These are phyloP conservation scores for Pichia nakasei DNA, from an alignment of 805 yeast genomes.

Conservation along the genomic window DNA sequence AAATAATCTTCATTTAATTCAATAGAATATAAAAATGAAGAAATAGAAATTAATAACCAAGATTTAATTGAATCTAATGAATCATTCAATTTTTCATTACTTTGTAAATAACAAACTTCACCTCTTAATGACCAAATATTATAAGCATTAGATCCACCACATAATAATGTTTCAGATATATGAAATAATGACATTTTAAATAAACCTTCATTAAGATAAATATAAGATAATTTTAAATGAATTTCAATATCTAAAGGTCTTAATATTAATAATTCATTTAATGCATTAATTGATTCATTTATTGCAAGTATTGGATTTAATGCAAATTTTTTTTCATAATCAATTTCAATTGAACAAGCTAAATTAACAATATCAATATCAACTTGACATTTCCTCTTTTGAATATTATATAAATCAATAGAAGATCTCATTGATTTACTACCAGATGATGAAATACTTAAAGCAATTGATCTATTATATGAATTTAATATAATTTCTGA, in stretches of 20 bases:
- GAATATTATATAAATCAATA: conserved; percentile 2
- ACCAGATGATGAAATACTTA: conserved; percentile 5
- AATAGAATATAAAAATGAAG: conserved; percentile 39
- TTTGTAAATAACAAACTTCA: conserved; percentile 29
- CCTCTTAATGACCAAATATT: conserved; percentile 59
- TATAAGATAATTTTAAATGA: conserved; percentile 69
- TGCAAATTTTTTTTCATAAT: not conserved
- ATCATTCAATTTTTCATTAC: not conserved
- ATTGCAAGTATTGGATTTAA: conserved; percentile 1
- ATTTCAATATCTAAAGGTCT: conserved; percentile 69
- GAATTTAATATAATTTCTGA: conserved; percentile 7
- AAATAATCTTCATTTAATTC: conserved; percentile 66
- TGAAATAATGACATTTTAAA: conserved; percentile 60
- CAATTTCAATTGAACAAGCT: not conserved
- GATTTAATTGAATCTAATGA: not conserved
- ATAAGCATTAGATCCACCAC: conserved; percentile 36
- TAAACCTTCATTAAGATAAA: conserved; percentile 53
- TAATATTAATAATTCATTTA: conserved; percentile 39
- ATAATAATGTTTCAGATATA: conserved; percentile 55
- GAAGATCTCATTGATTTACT: conserved; percentile 3
- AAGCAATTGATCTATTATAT: conserved; percentile 5
- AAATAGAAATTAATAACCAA: conserved; percentile 9
- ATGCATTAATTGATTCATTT: conserved; percentile 7
- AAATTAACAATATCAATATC: conserved; percentile 1
- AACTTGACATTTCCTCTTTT: conserved; percentile 2